These are phyloP conservation scores for Corniculantispora saksenae DNA, from an alignment of 2,329 filamentous ascomycete species.

Conservation along the genomic window DNA sequence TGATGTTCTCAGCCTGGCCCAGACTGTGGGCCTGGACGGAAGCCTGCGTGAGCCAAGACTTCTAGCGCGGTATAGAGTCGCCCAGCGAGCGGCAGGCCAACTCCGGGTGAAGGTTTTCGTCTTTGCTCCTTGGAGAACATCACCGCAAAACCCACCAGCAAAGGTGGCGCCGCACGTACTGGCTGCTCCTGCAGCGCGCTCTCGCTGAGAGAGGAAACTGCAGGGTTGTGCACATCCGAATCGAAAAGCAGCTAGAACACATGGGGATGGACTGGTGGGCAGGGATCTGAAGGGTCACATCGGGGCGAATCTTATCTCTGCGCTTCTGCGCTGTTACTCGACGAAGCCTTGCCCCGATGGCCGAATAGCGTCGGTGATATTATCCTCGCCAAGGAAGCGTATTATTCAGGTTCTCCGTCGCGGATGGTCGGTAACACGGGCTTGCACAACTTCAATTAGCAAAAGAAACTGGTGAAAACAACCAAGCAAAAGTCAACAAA, in stretches of 20 bases:
- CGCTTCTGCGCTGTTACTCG: not conserved
- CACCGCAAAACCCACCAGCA: too few species aligned
- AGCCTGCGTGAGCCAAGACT: not conserved
- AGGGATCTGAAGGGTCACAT: not conserved
- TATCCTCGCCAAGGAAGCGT: not conserved
- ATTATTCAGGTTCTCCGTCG: not conserved
- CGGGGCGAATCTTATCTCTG: not conserved
- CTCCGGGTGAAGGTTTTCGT: not conserved
- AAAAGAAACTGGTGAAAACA: not conserved
- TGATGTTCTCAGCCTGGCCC: not conserved
- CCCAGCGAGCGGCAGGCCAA: not conserved
- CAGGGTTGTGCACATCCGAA: too few species aligned
- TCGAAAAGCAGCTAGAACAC: not conserved
- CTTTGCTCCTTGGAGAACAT: not conserved
- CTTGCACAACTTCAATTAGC: not conserved
- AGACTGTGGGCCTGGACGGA: not conserved
- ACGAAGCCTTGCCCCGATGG: not conserved
- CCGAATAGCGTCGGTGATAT: conserved; percentile 3
- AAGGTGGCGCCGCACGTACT: too few species aligned
- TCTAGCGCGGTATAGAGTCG: not conserved
- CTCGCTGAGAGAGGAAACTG: not conserved
- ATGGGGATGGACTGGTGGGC: not conserved
- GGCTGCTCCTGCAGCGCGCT: not conserved
- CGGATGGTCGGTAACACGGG: not conserved
- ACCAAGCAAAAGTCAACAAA: not conserved